Evolutionary conservation across 2,329 filamentous ascomycete species (phyloP).

Genomic region (Bipolaris gigantea): DNA sequence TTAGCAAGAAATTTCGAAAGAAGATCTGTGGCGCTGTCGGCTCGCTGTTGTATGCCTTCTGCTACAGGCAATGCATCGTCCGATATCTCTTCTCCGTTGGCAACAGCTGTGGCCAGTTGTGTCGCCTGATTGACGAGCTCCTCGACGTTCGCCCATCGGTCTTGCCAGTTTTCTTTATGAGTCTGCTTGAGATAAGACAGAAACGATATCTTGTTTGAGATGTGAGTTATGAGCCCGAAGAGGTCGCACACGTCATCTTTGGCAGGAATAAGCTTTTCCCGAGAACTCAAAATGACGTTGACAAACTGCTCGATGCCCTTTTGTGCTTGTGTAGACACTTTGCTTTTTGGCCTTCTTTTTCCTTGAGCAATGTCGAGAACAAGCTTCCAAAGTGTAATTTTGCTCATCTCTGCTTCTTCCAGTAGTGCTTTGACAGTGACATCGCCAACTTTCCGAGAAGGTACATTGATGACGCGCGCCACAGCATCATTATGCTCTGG

Average conservation of each 20-base stretch:
- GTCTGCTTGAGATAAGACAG: slow-evolving; percentile 72
- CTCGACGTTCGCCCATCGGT: slow-evolving; percentile 84
- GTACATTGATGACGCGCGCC: slow-evolving; percentile 80
- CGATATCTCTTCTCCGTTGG: slow-evolving; percentile 44
- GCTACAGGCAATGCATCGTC: slow-evolving; percentile 64
- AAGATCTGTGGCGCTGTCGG: slow-evolving; percentile 60
- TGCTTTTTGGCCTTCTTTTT: slow-evolving; percentile 54
- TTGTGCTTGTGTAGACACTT: slow-evolving; percentile 58
- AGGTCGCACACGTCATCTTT: slow-evolving; percentile 45
- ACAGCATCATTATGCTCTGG: slow-evolving; percentile 87
- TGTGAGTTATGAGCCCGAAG: slow-evolving; percentile 56
- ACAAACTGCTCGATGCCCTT: slow-evolving; percentile 62
- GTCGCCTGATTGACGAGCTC: slow-evolving; percentile 80
- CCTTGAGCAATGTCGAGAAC: slow-evolving; percentile 63
- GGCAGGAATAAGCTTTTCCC: slow-evolving; percentile 57
- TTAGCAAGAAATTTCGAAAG: slow-evolving; percentile 86
- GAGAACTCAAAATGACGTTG: slow-evolving; percentile 60
- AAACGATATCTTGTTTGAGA: slow-evolving; percentile 69
- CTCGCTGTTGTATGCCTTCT: slow-evolving; percentile 68
- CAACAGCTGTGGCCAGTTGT: slow-evolving; percentile 63
- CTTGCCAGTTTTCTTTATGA: slow-evolving; percentile 66
- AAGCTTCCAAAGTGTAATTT: slow-evolving; percentile 75
- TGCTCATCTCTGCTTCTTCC: slow-evolving; percentile 72
- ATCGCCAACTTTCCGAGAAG: slow-evolving; percentile 78
- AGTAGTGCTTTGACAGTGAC: slow-evolving; percentile 72